Evolutionary conservation across 2,329 filamentous ascomycete genomes (phyloP).

Genomic region (Plenodomus tracheiphilus): DNA sequence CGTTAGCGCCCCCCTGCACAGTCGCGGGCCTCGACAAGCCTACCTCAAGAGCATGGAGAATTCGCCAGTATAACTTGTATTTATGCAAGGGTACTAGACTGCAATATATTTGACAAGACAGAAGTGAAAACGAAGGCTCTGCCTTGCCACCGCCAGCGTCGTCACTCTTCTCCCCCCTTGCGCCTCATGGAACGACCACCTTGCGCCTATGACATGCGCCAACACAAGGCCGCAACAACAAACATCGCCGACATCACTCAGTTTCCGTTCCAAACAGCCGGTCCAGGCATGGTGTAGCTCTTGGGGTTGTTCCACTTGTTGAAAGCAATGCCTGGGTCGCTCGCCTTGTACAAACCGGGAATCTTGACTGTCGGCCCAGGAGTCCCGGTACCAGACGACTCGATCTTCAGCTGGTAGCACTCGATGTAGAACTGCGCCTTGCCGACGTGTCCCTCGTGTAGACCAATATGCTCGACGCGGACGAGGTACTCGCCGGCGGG

Average conservation of each 20-base stretch:
- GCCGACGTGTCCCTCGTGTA: conserved; percentile 35
- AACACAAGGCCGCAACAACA: not conserved
- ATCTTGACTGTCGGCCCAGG: conserved; percentile 52
- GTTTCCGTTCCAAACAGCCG: conserved; percentile 26
- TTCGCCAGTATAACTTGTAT: not conserved
- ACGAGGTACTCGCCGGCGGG: conserved; percentile 47
- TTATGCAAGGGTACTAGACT: not conserved
- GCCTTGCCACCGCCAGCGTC: too few species aligned
- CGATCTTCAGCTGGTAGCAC: conserved; percentile 53
- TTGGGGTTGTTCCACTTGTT: conserved; percentile 48
- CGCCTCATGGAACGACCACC: not conserved
- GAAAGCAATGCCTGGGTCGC: conserved; percentile 54
- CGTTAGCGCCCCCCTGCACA: not conserved
- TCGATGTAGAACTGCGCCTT: conserved; percentile 43
- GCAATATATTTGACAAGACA: not conserved
- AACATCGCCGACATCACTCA: conserved; percentile 3
- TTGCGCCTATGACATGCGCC: not conserved
- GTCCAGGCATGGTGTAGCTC: conserved; percentile 38
- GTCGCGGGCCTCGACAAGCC: not conserved
- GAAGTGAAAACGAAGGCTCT: not conserved
- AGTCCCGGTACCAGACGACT: conserved; percentile 46
- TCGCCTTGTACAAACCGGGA: conserved; percentile 54
- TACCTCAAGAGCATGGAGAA: not conserved
- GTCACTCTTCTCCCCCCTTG: not conserved
- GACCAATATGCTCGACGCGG: conserved; percentile 40